phyloP scores from a whole-genome alignment of 306 rosid genomes.

The Cucurbita ficifolia region DNA sequence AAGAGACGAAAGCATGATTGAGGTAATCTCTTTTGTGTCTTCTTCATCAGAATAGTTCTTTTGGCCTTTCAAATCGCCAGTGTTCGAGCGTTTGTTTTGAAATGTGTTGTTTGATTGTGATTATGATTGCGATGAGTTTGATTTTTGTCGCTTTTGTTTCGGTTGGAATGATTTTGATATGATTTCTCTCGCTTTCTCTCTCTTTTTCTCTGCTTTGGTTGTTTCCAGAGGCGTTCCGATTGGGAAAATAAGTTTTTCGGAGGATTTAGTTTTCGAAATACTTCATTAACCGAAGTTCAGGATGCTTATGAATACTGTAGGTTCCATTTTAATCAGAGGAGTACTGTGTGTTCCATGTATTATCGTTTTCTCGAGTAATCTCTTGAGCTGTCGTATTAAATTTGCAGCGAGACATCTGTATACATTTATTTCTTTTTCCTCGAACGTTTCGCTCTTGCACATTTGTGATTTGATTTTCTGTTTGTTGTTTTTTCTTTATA shows the following conservation, averaged over 20 bases:
- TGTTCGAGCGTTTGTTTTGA: not conserved
- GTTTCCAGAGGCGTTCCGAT: not conserved
- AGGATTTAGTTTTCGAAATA: not conserved
- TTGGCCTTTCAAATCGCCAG: not conserved
- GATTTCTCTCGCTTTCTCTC: not conserved
- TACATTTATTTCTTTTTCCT: not conserved
- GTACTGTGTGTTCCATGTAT: not conserved
- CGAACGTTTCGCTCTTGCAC: not conserved
- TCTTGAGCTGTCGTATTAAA: not conserved
- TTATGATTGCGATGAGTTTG: not conserved
- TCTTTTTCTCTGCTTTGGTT: not conserved
- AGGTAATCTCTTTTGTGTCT: not conserved
- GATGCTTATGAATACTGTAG: not conserved
- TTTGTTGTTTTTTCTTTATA: not conserved
- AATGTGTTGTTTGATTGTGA: not conserved
- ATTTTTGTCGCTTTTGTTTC: not conserved
- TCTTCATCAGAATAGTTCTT: not conserved
- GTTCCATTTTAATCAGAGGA: not conserved
- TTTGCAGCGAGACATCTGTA: not conserved
- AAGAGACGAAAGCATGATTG: not conserved
- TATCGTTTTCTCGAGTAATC: not conserved
- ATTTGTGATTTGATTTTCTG: not conserved
- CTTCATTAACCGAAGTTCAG: not conserved
- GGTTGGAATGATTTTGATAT: not conserved
- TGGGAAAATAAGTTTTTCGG: not conserved